phyloP scores from a whole-genome alignment of 1,284 basidiomycete species.

The Trichosporon sp. region DNA sequence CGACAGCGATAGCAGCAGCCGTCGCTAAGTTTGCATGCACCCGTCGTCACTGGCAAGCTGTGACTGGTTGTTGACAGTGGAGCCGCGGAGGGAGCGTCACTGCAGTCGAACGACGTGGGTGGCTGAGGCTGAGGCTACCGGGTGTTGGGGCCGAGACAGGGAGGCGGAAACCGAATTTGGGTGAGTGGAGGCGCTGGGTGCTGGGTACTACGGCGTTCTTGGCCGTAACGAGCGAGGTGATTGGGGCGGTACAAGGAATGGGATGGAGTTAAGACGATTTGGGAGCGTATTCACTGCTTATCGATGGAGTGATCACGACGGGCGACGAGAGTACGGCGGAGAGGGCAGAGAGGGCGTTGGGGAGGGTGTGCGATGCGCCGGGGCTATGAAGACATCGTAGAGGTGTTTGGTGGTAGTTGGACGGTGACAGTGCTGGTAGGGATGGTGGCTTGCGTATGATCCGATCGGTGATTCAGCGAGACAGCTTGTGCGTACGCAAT shows the following conservation, averaged over 20 bases:
- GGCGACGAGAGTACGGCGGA: slow-evolving; percentile 4
- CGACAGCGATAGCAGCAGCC: not conserved
- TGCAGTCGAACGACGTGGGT: not conserved
- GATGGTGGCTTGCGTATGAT: slow-evolving; percentile 4
- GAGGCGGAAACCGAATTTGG: not conserved
- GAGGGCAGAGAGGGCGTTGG: not conserved
- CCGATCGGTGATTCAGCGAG: slow-evolving; percentile 13
- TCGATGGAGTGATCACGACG: not conserved
- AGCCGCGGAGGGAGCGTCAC: not conserved
- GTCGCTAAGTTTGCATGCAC: slow-evolving; percentile 16
- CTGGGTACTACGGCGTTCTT: not conserved
- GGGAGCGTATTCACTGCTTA: not conserved
- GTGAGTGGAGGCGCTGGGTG: not conserved
- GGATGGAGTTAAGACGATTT: slow-evolving; percentile 5
- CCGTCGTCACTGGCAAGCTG: slow-evolving; percentile 10
- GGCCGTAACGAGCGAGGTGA: not conserved
- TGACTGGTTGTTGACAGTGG: slow-evolving; percentile 8
- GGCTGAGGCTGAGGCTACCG: not conserved
- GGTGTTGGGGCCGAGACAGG: not conserved
- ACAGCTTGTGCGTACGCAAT: not conserved
- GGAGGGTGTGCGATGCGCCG: not conserved
- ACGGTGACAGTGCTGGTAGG: not conserved
- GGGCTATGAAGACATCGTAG: slow-evolving; percentile 3
- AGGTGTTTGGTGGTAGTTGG: not conserved
- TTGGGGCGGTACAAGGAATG: not conserved